These are phyloP conservation scores for Emiliania huxleyi DNA, from an alignment of 78 protist species.

Conservation along the genomic window DNA sequence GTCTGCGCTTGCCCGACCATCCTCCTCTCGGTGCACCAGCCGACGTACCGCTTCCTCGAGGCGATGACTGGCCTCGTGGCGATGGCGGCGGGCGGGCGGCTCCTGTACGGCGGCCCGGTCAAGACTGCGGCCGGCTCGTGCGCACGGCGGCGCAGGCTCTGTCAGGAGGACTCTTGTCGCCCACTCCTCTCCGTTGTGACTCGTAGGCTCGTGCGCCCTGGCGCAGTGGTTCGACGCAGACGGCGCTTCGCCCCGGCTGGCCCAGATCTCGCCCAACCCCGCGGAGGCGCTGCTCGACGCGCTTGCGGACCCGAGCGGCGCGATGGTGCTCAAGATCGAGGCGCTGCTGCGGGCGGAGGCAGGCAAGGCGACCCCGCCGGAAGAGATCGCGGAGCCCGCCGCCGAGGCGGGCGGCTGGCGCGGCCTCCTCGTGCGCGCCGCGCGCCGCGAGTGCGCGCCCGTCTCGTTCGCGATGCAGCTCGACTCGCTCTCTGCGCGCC, in stretches of 20 bases:
- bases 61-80: neutral
- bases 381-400: no score
- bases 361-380: neutral
- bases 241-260: neutral
- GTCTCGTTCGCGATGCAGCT: neutral
- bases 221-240: neutral
- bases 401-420: no score
- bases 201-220: neutral
- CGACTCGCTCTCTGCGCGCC: neutral
- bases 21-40: constrained; percentile 1
- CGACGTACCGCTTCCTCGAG: neutral
- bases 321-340: neutral
- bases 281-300: constrained; percentile 23
- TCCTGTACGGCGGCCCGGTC: neutral
- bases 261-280: neutral
- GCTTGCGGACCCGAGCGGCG: neutral
- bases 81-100: constrained; percentile 4
- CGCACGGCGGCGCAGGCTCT: no score
- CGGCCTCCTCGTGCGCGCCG: no score
- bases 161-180: no score
- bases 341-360: neutral
- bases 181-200: no score
- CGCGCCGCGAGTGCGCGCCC: neutral
- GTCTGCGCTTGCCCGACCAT: neutral
- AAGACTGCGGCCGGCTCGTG: neutral